Evolutionary conservation across 495 filamentous ascomycete species (phyloP), one percentile per base, ranked within the genome.

Genomic region (Durotheca rogersii): DNA sequence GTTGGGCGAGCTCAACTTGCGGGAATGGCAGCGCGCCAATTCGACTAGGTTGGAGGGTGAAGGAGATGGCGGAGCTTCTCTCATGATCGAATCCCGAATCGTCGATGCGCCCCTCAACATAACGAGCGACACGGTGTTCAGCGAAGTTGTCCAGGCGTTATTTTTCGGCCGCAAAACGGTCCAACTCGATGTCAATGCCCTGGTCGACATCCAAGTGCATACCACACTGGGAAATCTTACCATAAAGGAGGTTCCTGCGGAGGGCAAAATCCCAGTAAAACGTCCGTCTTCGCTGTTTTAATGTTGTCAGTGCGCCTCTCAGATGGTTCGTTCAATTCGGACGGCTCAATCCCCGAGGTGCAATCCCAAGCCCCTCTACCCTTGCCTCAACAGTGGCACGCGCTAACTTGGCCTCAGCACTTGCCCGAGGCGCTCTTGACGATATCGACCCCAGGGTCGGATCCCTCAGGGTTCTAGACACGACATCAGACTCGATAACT

Each of bases 211-310:
- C 41, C 78, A 85, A 54, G 79, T 96, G 12, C 74, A 82, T 25
- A 95, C 89, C 7, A 81, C 82, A 11, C 74, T 98, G 35, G 93
- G 93, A 7, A 70, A 83, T 48, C 81, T 96, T 61, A 73, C 82
- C 15, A 69, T 98, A 43, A 88, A 84, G 64, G 79, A 81, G 33
- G 85, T 98, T 52, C 92, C 92, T 9, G 88, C 88, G 4, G 77
- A 91, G 69, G 92, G 93, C 32, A 79, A 84, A 55, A 81, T 98
- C 35, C 83, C 83, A 60, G 81, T 98, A 64, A 93, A 95, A 77
- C 87, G 90, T 91, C 74, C 73, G 78, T 78, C 65, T 66, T 65
- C 63, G 59, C 64, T 77, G 55, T 67, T 61, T 45, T 71, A 54
- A 62, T 67, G 61, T 61, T 66, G 72, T 72, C 72, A 81, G 81